Evolutionary conservation across 2,329 filamentous ascomycete species (phyloP).

Genomic region (Dryadomyces sulphureus): DNA sequence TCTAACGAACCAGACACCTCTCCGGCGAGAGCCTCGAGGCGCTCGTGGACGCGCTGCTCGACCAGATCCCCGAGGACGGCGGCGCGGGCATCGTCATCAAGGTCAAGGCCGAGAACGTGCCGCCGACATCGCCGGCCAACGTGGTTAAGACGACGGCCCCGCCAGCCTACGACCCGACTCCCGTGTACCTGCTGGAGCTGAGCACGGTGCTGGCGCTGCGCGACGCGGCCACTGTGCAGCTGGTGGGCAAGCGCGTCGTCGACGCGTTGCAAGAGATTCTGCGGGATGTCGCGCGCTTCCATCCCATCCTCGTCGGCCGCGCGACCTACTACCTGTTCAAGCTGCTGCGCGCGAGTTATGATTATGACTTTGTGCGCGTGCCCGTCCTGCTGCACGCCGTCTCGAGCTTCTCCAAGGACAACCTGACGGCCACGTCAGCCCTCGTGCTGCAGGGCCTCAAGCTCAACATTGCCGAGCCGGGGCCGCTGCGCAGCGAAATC

Average conservation of each 20-base stretch:
- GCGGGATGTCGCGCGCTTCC: constrained; percentile 62
- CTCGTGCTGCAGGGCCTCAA: constrained; percentile 67
- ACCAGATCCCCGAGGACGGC: constrained; percentile 73
- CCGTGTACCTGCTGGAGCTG: constrained; percentile 84
- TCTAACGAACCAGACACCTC: constrained; percentile 20
- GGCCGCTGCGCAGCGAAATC: constrained; percentile 73
- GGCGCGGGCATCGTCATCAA: constrained; percentile 65
- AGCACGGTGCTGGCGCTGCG: constrained; percentile 69
- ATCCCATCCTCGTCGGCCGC: constrained; percentile 71
- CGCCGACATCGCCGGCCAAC: constrained; percentile 37
- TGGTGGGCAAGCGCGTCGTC: constrained; percentile 65
- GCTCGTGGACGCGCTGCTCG: constrained; percentile 59
- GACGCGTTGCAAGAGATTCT: constrained; percentile 70
- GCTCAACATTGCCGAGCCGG: constrained; percentile 63
- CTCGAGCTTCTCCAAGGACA: constrained; percentile 68
- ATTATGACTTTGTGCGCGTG: constrained; percentile 80
- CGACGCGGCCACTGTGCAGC: constrained; percentile 55
- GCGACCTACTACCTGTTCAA: constrained; percentile 77
- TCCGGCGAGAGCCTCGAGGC: constrained; percentile 20
- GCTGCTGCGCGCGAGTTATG: constrained; percentile 74
- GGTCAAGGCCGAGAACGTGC: constrained; percentile 72
- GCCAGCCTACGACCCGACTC: constrained; percentile 66
- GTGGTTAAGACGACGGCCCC: constrained; percentile 40
- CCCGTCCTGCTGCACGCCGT: constrained; percentile 86
- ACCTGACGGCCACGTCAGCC: constrained; percentile 60